Evolutionary conservation across 2,329 filamentous ascomycete species (phyloP).

Genomic region (Fusarium sp.): DNA sequence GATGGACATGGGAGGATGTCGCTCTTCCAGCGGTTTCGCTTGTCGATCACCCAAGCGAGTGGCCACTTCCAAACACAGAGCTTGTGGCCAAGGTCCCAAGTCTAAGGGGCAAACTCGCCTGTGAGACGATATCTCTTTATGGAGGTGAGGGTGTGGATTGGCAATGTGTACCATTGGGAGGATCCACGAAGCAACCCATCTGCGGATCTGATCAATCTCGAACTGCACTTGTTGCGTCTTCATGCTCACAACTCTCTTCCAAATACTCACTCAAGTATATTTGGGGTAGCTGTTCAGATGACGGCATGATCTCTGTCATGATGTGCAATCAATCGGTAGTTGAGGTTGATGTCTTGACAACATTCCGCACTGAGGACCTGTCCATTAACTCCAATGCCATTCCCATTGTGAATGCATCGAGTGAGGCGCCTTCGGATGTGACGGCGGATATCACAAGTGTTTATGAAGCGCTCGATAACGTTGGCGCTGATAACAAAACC

Average conservation of each 20-base stretch:
- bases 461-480: slow-evolving; percentile 31
- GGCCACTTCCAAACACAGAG: slow-evolving; percentile 40
- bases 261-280: slow-evolving; percentile 39
- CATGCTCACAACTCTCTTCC: slow-evolving; percentile 34
- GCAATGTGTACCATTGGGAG: slow-evolving; percentile 34
- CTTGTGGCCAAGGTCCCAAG: slow-evolving; percentile 36
- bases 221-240: slow-evolving; percentile 38
- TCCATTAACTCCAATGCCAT: slow-evolving; percentile 36
- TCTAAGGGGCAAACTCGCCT: slow-evolving; percentile 31
- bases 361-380: slow-evolving; percentile 40
- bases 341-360: slow-evolving; percentile 34
- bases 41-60: slow-evolving; percentile 21
- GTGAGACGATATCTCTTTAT: slow-evolving; percentile 32
- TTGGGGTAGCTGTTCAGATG: slow-evolving; percentile 41
- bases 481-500: slow-evolving; percentile 27
- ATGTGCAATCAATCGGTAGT: slow-evolving; percentile 42
- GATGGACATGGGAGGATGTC: slow-evolving; percentile 43
- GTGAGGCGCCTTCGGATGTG: slow-evolving; percentile 25
- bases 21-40: slow-evolving; percentile 39
- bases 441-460: slow-evolving; percentile 26
- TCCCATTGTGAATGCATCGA: slow-evolving; percentile 30
- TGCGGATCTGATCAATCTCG: slow-evolving; percentile 28
- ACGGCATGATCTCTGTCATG: slow-evolving; percentile 36
- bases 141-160: slow-evolving; percentile 24
- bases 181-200: slow-evolving; percentile 27